Evolutionary conservation across 306 rosid genomes (phyloP).

Genomic region (Rubus parviflorus): DNA sequence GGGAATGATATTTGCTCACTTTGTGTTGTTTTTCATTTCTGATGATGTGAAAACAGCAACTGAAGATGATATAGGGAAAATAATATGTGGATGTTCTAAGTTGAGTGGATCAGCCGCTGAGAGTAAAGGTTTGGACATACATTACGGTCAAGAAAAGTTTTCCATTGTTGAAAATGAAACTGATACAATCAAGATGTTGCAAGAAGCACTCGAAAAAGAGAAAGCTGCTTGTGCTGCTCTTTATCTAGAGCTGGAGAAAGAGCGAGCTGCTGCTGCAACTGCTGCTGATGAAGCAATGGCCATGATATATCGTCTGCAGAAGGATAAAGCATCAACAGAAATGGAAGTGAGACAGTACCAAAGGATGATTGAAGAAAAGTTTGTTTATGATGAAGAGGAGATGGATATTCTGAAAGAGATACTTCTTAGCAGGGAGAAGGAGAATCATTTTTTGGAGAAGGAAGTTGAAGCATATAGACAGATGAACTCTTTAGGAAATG

Average conservation of each 20-base stretch:
- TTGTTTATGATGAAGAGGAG: slow-evolving; percentile 87
- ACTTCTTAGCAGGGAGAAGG: slow-evolving; percentile 76
- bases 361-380: slow-evolving; percentile 76
- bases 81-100: slow-evolving; percentile 42
- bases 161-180: slow-evolving; percentile 41
- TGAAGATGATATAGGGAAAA: slow-evolving; percentile 37
- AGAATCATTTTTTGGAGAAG: slow-evolving; percentile 68
- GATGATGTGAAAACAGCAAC: slow-evolving; percentile 39
- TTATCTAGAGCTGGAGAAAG: slow-evolving; percentile 87
- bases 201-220: slow-evolving; percentile 65
- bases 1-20: not conserved
- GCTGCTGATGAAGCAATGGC: slow-evolving; percentile 99
- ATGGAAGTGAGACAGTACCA: slow-evolving; percentile 70
- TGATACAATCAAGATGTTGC: slow-evolving; percentile 45
- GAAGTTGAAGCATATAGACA: slow-evolving; percentile 68
- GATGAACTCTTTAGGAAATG: slow-evolving; percentile 41
- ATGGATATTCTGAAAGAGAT: slow-evolving; percentile 75
- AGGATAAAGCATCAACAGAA: slow-evolving; percentile 70
- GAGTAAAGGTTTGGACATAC: slow-evolving; percentile 29
- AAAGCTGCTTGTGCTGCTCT: slow-evolving; percentile 61
- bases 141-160: slow-evolving; percentile 25
- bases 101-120: slow-evolving; percentile 45
- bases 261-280: slow-evolving; percentile 87
- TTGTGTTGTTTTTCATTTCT: slow-evolving; percentile 28
- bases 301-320: slow-evolving; percentile 83